Base-by-base conservation (phyloP, 805 yeast genomes). In the Vanderwaltozyma tropicalis region DNA sequence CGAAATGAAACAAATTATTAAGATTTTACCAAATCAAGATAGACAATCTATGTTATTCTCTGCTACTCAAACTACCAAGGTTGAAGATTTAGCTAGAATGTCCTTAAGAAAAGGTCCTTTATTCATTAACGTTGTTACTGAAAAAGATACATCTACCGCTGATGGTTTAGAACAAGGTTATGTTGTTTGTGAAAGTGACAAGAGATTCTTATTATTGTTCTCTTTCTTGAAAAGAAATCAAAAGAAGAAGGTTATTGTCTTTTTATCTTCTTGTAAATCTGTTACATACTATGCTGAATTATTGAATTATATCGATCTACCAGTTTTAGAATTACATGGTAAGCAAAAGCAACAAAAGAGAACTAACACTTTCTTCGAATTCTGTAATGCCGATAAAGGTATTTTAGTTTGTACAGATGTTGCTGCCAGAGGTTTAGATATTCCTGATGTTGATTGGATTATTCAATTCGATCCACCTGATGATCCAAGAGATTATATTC, bases 381-480 rank as follows among this genome's bases (percentile, higher is more conserved):
- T 92, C 64, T 86, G 97, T 69, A 92, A 92, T 54, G 97, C 98
- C 41, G 87, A 81, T 52, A 84, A 80, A 57, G 98, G 98, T 34
- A 88, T 84, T 31, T 64, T 92, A 52, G 72, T 92, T 39, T 92
- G 97, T 67, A 92, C 99, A 0, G 98, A 92, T 63, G 98, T 92
- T 49, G 99, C 98, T 24, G 98, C 99, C 17, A 80, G 99, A 72
- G 99, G 99, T 18, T 75, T 92, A 48, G 99, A 92, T 68, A 92
- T 92, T 50, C 99, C 99, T 38, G 80, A 94, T 21, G 98, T 92
- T 39, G 98, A 94, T 67, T 92, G 98, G 98, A 92, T 92, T 55
- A 82, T 92, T 47, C 98, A 92, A 69, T 92, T 86, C 57, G 99
- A 92, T 62, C 98, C 98, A 39, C 98, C 98, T 61, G 98, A 92